A percentile compares a stretch with the other conserved stretches of the same genome.
Conservation (phyloP, 441 rosid genomes). For the Gossypium aridum region DNA sequence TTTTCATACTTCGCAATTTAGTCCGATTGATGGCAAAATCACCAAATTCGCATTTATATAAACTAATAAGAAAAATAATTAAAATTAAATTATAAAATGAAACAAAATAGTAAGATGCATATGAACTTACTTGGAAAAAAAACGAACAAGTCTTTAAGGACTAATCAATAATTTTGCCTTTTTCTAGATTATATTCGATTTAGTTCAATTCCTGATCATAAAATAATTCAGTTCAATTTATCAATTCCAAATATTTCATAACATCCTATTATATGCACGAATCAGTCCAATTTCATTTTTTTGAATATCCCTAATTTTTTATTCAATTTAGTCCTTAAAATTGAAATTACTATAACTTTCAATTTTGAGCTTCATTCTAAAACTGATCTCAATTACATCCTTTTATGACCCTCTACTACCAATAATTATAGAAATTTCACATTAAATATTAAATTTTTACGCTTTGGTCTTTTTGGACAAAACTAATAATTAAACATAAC, state of each 20-base stretch:
- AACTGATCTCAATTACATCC: neutral
- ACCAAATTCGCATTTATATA: neutral
- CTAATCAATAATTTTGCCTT: neutral
- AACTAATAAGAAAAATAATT: neutral
- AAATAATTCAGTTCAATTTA: neutral
- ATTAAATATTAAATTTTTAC: neutral
- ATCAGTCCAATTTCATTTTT: neutral
- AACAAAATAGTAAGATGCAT: neutral
- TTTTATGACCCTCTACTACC: neutral
- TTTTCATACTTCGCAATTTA: neutral
- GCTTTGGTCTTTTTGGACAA: neutral
- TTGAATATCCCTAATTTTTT: neutral
- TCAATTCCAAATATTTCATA: neutral
- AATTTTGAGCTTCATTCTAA: neutral
- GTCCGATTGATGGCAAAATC: neutral
- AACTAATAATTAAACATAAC: neutral
- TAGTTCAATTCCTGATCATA: neutral
- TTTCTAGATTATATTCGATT: neutral
- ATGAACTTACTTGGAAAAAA: neutral
- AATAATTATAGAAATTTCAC: neutral
- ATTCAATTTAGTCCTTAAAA: neutral
- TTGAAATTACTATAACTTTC: neutral
- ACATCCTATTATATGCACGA: neutral
- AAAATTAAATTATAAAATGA: neutral
- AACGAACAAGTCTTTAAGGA: neutral